phyloP scores from a whole-genome alignment of 2,329 filamentous ascomycete species.

The Talaromyces islandicus region DNA sequence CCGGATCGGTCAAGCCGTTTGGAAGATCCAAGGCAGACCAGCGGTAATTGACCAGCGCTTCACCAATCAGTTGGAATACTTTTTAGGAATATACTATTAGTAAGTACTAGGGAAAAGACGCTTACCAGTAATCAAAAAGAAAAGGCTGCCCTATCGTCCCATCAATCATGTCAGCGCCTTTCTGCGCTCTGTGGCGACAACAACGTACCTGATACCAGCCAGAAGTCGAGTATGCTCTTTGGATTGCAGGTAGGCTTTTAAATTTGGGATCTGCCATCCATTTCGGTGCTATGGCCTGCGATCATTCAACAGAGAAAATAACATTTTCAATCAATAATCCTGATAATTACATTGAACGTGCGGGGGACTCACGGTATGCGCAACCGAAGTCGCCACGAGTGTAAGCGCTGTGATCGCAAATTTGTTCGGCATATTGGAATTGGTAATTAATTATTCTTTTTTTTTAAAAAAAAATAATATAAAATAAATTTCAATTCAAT shows the following conservation, averaged over 20 bases:
- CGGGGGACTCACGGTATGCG: conserved; percentile 18
- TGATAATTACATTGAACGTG: not conserved
- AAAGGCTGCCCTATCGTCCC: conserved; percentile 18
- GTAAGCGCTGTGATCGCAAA: conserved; percentile 10
- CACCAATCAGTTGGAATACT: not conserved
- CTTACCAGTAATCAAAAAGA: conserved; percentile 19
- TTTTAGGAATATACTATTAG: not conserved
- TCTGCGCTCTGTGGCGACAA: not conserved
- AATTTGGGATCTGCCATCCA: conserved; percentile 21
- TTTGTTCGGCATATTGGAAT: not conserved
- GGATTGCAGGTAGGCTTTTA: conserved; percentile 13
- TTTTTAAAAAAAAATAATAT: no score
- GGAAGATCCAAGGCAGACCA: conserved; percentile 17
- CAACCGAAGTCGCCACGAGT: conserved; percentile 17
- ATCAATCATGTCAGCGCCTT: not conserved
- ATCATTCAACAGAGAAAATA: not conserved
- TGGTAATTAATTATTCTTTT: not conserved
- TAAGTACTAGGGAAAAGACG: not conserved
- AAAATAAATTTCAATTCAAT: not conserved
- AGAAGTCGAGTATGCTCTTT: conserved; percentile 14
- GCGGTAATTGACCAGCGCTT: conserved; percentile 22
- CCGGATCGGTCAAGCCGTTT: conserved; percentile 18
- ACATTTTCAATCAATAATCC: not conserved
- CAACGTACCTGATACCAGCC: conserved; percentile 24
- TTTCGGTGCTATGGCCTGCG: conserved; percentile 16